A percentile compares a stretch with the other conserved stretches of the same genome.
These are phyloP conservation scores for Amanita thiersii DNA, from an alignment of 768 basidiomycete species.

Conservation along the genomic window DNA sequence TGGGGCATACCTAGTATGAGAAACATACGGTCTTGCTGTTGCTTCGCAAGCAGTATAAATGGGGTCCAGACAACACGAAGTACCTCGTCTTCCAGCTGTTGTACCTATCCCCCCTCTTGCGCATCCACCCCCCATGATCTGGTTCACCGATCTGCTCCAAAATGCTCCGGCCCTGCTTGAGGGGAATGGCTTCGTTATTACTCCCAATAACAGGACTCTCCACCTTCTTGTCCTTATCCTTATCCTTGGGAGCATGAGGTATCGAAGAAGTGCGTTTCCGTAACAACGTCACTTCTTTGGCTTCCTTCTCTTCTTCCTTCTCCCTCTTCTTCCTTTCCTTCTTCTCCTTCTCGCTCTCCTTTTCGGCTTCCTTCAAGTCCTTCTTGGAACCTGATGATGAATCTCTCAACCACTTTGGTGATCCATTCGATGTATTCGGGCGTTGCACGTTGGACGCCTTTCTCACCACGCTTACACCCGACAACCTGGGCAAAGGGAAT, in stretches of 20 bases:
- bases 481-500: conserved; percentile 43
- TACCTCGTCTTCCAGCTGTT: conserved; percentile 89
- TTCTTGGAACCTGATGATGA: background rate
- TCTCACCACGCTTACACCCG: conserved; percentile 32
- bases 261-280: conserved; percentile 45
- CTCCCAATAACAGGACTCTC: conserved; percentile 5
- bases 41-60: conserved; percentile 82
- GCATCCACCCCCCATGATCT: conserved; percentile 91
- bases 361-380: conserved; percentile 9
- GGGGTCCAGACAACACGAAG: conserved; percentile 87
- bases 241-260: conserved; percentile 21
- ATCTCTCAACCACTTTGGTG: conserved; percentile 16
- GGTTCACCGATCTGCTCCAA: conserved; percentile 86
- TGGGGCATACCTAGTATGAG: conserved; percentile 10
- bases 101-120: conserved; percentile 91
- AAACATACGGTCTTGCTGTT: conserved; percentile 50
- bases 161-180: conserved; percentile 64
- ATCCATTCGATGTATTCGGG: conserved; percentile 23
- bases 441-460: conserved; percentile 32
- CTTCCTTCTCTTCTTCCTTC: conserved; percentile 12
- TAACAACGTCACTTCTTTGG: conserved; percentile 29
- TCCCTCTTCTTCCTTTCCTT: conserved; percentile 51
- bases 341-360: conserved; percentile 15
- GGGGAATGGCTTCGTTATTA: conserved; percentile 10
- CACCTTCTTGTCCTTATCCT: conserved; percentile 3